phyloP scores from a whole-genome alignment of 805 yeast species.

The Yarrowia yakushimensis region DNA sequence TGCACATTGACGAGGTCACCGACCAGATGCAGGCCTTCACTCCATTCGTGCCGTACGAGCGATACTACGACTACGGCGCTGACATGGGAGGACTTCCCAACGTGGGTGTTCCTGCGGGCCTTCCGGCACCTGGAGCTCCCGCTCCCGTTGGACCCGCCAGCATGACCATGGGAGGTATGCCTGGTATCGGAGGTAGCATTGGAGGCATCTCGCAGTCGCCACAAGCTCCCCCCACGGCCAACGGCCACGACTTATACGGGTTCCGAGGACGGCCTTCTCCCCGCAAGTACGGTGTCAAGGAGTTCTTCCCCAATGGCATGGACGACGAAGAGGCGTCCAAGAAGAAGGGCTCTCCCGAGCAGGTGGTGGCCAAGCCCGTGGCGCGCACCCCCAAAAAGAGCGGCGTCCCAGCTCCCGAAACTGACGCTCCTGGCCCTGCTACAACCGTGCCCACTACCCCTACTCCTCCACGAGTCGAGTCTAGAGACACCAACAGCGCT shows the following conservation, averaged over 20 bases:
- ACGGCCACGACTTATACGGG: constrained; percentile 21
- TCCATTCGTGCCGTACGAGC: constrained; percentile 16
- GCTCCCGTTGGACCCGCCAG: constrained; percentile 7
- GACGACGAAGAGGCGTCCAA: constrained; percentile 11
- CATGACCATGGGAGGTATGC: not conserved
- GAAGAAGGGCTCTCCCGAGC: constrained; percentile 23
- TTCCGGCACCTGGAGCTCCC: not conserved
- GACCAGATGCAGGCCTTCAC: constrained; percentile 24
- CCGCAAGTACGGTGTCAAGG: constrained; percentile 22
- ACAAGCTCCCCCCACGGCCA: not conserved
- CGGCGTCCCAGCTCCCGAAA: not conserved
- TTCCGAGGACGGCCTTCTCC: constrained; percentile 7
- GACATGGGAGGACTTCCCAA: not conserved
- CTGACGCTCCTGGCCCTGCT: not conserved
- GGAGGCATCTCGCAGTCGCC: constrained; percentile 3
- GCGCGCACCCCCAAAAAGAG: not conserved
- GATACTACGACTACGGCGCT: constrained; percentile 19
- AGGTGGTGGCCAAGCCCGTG: constrained; percentile 13
- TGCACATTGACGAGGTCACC: constrained; percentile 20
- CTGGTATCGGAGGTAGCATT: not conserved
- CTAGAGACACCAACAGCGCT: not conserved
- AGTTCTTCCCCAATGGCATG: constrained; percentile 24
- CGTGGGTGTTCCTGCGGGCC: not conserved
- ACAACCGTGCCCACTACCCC: not conserved
- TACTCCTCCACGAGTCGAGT: constrained; percentile 7